Base-by-base conservation (phyloP, 2,329 filamentous ascomycete genomes). In the Fusarium keratoplasticum region DNA sequence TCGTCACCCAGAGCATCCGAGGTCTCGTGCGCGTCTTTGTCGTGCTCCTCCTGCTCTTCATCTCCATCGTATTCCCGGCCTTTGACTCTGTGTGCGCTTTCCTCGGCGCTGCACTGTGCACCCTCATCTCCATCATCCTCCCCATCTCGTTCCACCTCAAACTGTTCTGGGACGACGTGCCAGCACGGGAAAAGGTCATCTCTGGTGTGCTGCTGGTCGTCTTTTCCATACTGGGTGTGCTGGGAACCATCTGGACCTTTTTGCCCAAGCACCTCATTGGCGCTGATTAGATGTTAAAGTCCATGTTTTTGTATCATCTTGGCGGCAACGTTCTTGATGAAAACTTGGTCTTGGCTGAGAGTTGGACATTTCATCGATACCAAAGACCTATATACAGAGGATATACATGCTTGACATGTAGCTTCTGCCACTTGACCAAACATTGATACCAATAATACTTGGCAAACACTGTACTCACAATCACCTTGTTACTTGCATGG, bases 1-100 rank as follows among this genome's bases (percentile, higher is more conserved):
- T 89, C 5, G 82, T 90, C 5, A 89, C 66, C 13, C 74, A 74
- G 33, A 33, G 71, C 62, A 89, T 89, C 52, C 87, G 92, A 61
- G 88, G 87, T 25, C 70, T 91, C 27, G 87, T 96, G 31, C 90
- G 93, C 44, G 83, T 97, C 3, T 71, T 89, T 18, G 91, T 91
- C 16, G 88, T 95, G 18, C 76, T 93, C n/a, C 74, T 93, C 3
- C 94, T 98, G 77, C 89, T 98, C 35, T 80, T 89, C 58, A 93
- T 98, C 68, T 91, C 95, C 8, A 86, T 91, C 57, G 69, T 87
- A 3, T 90, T 91, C 79, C 95, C 95, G 1, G 89, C 91, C 0
- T 98, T 98, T 79, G 95, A 98, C 81, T 92, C 92, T 61, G 95
- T 98, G 79, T 97, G 97, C 92, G 93, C 94, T 5, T 92, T 98